Conservation (phyloP, 768 basidiomycete genomes). For the Tricholoma hemisulphureum region DNA sequence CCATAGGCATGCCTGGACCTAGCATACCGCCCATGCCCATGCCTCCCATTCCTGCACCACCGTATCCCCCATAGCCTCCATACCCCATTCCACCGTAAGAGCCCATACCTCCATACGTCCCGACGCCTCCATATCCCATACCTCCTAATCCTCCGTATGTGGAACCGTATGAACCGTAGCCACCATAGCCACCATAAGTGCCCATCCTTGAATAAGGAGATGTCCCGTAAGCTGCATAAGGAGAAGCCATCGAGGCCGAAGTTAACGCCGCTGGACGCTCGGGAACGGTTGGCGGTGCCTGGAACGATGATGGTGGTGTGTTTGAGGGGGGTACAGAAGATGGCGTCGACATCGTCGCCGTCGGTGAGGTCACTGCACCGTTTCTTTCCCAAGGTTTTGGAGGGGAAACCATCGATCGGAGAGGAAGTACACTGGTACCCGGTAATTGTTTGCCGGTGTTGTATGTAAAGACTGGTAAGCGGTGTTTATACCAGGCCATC, state of each 20-base stretch:
- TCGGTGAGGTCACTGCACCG: slow-evolving; percentile 38
- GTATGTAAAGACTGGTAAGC: too few relatives aligned
- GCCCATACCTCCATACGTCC: slow-evolving; percentile 41
- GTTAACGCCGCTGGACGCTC: slow-evolving; percentile 57
- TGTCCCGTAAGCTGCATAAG: slow-evolving; percentile 40
- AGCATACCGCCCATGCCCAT: slow-evolving; percentile 40
- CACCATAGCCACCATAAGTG: slow-evolving; percentile 30
- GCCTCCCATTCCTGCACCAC: slow-evolving; percentile 26
- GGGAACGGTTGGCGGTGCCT: slow-evolving; percentile 45
- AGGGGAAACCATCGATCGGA: slow-evolving; percentile 65
- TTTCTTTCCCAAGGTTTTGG: slow-evolving; percentile 88
- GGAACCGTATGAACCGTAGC: slow-evolving; percentile 29
- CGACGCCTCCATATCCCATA: slow-evolving; percentile 34
- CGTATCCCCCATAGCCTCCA: slow-evolving; percentile 19
- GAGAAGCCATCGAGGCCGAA: slow-evolving; percentile 38
- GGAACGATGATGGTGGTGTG: slow-evolving; percentile 20
- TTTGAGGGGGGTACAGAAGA: slow-evolving; percentile 27
- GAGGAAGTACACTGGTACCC: not conserved
- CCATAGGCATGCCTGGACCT: slow-evolving; percentile 45
- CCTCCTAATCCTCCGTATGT: slow-evolving; percentile 32
- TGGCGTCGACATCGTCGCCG: slow-evolving; percentile 25
- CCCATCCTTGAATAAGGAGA: slow-evolving; percentile 46
- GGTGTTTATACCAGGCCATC: too few relatives aligned
- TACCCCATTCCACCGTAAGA: slow-evolving; percentile 40
- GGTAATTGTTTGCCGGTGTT: not conserved